Conservation (phyloP, 345 rosid genomes). For the Diplotaxis tenuifolia region DNA sequence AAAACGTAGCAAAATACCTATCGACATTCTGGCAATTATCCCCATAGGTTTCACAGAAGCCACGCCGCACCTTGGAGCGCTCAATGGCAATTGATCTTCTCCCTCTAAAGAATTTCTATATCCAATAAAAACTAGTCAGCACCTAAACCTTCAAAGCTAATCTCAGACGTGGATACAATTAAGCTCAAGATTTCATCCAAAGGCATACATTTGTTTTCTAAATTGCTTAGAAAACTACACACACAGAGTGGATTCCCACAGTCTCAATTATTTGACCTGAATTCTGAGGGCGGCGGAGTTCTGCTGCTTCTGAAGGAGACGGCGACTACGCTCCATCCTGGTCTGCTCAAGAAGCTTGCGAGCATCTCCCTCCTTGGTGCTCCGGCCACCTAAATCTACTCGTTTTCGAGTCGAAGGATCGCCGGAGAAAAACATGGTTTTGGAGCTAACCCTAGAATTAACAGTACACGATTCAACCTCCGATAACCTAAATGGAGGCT, state of each 20-base stretch:
- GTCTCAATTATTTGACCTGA: no score
- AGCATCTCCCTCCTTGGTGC: conserved; percentile 92
- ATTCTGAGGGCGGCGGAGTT: conserved; percentile 73
- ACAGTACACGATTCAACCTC: no score
- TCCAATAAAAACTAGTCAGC: conserved; percentile 40
- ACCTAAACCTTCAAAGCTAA: no score
- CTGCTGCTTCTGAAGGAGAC: conserved; percentile 69
- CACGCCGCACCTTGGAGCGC: conserved; percentile 59
- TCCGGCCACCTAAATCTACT: conserved; percentile 97
- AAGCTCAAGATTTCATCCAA: no score
- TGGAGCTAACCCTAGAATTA: no score
- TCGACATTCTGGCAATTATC: conserved; percentile 61
- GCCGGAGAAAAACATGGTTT: conserved; percentile 82
- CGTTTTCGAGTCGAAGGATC: conserved; percentile 92
- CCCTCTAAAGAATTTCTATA: conserved; percentile 98
- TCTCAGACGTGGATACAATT: no score
- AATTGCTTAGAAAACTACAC: no score
- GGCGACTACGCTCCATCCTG: conserved; percentile 82
- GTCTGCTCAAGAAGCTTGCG: conserved; percentile 96
- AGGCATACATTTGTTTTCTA: no score
- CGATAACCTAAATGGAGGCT: no score
- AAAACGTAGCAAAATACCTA: no score
- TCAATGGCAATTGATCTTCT: conserved; percentile 66
- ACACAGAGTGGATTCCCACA: no score
- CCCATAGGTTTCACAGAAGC: conserved; percentile 64